phyloP scores from a whole-genome alignment of 2,329 filamentous ascomycete species.

The Fusarium penzigii region DNA sequence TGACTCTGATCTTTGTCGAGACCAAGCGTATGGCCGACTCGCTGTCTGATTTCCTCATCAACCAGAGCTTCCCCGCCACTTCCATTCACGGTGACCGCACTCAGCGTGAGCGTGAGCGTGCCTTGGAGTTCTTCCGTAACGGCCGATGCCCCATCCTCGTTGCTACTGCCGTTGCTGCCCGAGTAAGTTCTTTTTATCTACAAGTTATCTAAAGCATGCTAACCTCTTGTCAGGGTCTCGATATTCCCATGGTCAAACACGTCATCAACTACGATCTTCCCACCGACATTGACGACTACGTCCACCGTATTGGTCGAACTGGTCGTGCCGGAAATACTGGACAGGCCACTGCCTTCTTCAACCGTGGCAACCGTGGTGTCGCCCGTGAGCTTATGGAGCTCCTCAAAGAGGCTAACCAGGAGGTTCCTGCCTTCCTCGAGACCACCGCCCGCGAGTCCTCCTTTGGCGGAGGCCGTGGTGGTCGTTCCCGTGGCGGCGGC shows the following conservation, averaged over 20 bases:
- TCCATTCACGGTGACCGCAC: constrained; percentile 99
- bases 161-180: constrained; percentile 92
- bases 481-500: constrained; percentile 57
- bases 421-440: constrained; percentile 91
- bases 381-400: constrained; percentile 97
- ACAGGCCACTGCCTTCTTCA: constrained; percentile 98
- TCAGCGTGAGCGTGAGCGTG: constrained; percentile 97
- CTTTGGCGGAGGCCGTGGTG: constrained; percentile 70
- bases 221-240: constrained; percentile 56
- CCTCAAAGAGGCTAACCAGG: constrained; percentile 97
- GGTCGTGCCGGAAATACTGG: constrained; percentile 99
- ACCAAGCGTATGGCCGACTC: constrained; percentile 99
- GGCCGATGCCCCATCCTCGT: constrained; percentile 95
- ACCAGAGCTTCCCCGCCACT: constrained; percentile 96
- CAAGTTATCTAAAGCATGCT: no score
- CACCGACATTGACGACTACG: constrained; percentile 97
- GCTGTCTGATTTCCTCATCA: constrained; percentile 96
- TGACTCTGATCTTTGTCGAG: constrained; percentile 98
- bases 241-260: constrained; percentile 96
- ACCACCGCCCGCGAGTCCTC: constrained; percentile 94
- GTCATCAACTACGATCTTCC: constrained; percentile 99
- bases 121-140: constrained; percentile 95
- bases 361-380: constrained; percentile 97
- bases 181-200: constrained; percentile 29
- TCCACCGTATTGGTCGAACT: constrained; percentile 99